phyloP scores from a whole-genome alignment of 352 stramenopile species.

The Nothophytophthora sp. region DNA sequence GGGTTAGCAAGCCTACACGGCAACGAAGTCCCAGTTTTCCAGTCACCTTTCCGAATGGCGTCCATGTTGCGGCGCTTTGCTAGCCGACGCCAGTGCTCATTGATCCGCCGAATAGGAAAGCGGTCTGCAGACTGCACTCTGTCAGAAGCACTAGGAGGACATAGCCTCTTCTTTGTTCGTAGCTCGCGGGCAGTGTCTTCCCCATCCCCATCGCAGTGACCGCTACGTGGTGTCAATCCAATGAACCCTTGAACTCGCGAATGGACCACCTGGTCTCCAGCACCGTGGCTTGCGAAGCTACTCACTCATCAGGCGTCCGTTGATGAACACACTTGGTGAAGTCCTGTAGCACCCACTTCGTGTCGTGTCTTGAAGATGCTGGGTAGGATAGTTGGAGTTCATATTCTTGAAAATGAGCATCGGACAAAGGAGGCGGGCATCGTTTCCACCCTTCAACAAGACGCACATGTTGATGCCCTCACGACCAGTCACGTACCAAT shows the following conservation, averaged over 20 bases:
- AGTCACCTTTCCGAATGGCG: constrained; percentile 5
- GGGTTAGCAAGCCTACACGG: constrained; percentile 3
- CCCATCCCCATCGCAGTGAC: background rate
- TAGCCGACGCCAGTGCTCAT: constrained; percentile 1
- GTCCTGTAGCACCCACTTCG: constrained; percentile 5
- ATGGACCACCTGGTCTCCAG: background rate
- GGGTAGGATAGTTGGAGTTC: constrained; percentile 10
- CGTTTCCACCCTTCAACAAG: constrained; percentile 3
- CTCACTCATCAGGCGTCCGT: background rate
- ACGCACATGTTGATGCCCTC: constrained; percentile 16
- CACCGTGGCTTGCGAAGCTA: background rate
- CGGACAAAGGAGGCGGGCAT: constrained; percentile 6
- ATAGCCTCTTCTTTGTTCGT: background rate
- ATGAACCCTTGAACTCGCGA: background rate
- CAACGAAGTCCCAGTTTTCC: constrained; percentile 1
- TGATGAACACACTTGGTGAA: constrained; percentile 8
- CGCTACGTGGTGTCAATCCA: constrained; percentile 7
- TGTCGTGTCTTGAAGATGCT: background rate
- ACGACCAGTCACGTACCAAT: background rate
- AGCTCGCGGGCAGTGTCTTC: too few relatives aligned
- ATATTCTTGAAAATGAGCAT: constrained; percentile 21
- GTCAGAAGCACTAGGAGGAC: constrained; percentile 1
- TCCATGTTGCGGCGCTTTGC: constrained; percentile 5
- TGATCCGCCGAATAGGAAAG: constrained; percentile 2
- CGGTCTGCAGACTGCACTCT: background rate